Conservation (phyloP, 768 basidiomycete species). For the Steccherinum ochraceum region DNA sequence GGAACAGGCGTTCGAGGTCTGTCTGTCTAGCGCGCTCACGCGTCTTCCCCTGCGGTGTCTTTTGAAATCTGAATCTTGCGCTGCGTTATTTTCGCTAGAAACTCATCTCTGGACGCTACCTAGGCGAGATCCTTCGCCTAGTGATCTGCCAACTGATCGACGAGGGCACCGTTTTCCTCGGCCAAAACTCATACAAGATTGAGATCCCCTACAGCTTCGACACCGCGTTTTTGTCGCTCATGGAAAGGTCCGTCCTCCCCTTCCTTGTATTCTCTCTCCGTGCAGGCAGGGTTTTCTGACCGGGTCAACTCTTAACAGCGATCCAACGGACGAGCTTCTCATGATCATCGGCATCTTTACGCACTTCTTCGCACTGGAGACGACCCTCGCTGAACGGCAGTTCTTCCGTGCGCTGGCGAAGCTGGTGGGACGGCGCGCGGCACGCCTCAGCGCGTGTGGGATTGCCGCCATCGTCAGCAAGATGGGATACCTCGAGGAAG, state of each 20-base stretch:
- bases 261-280: neutral
- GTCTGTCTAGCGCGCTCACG: conserved; percentile 7
- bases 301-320: conserved; percentile 38
- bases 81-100: conserved; percentile 47
- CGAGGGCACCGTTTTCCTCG: conserved; percentile 94
- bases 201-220: conserved; percentile 91
- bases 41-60: neutral
- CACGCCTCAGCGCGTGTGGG: conserved; percentile 88
- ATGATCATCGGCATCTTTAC: conserved; percentile 97
- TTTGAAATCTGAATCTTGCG: neutral
- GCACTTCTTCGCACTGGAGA: conserved; percentile 95
- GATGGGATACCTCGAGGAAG: conserved; percentile 89
- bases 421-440: conserved; percentile 84
- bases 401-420: conserved; percentile 95
- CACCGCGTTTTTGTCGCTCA: conserved; percentile 93
- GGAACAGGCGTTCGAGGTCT: conserved; percentile 88
- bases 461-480: conserved; percentile 95
- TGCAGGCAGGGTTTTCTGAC: neutral
- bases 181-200: conserved; percentile 98
- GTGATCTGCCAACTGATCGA: conserved; percentile 95
- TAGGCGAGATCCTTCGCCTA: conserved; percentile 94
- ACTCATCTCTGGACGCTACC: conserved; percentile 92
- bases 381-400: conserved; percentile 91
- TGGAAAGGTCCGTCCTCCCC: conserved; percentile 67
- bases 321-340: conserved; percentile 92